These are phyloP conservation scores for Petrea volubilis DNA, from an alignment of 257 asterid species.

Conservation along the genomic window DNA sequence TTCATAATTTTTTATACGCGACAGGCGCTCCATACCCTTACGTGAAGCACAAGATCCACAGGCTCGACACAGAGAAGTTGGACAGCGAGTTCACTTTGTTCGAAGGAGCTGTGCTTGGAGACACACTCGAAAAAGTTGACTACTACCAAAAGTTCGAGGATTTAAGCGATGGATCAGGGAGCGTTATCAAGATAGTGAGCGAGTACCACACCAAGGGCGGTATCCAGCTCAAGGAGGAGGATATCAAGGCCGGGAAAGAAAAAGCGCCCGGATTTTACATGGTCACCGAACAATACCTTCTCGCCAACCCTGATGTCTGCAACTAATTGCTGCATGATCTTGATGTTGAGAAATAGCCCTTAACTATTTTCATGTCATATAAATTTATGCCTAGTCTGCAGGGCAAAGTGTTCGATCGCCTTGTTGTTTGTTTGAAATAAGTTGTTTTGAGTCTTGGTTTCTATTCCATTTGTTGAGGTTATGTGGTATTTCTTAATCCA, in stretches of 20 bases:
- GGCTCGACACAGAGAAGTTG: background rate
- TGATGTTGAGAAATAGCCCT: too few species aligned
- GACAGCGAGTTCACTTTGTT: background rate
- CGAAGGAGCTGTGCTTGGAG: constrained; percentile 22
- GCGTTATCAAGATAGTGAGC: background rate
- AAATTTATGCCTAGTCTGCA: too few species aligned
- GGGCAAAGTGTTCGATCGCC: background rate
- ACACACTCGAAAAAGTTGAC: constrained; percentile 14
- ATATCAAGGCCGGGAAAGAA: background rate
- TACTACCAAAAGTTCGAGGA: constrained; percentile 8
- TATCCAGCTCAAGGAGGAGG: background rate
- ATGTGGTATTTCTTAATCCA: too few species aligned
- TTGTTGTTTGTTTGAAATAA: background rate
- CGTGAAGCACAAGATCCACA: background rate
- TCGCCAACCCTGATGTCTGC: background rate
- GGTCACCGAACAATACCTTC: background rate
- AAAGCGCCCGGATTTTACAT: background rate
- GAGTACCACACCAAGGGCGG: constrained; percentile 4
- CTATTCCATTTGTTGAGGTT: too few species aligned
- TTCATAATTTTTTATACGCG: background rate
- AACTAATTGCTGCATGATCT: background rate
- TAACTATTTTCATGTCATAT: too few species aligned
- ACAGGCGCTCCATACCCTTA: background rate
- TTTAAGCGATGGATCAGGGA: background rate
- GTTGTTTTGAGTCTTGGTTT: background rate